Conservation (phyloP, 1,139 yeast genomes). For the Lodderomyces metapsilosis region DNA sequence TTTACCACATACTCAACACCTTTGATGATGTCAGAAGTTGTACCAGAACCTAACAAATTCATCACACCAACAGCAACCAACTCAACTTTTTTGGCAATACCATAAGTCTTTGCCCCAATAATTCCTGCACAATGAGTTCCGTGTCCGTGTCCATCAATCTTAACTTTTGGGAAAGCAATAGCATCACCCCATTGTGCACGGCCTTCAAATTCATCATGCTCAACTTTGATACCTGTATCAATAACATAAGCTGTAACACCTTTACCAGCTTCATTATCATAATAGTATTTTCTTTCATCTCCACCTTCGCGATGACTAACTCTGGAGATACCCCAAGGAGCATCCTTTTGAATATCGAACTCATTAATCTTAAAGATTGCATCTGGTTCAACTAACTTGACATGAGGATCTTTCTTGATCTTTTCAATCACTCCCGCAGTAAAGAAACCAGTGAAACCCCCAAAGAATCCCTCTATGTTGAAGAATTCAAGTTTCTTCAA, state of each 20-base stretch:
- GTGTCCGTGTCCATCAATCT: conserved; percentile 53
- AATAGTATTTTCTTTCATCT: conserved; percentile 40
- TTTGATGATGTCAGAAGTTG: conserved; percentile 43
- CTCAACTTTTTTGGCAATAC: conserved; percentile 43
- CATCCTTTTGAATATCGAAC: conserved; percentile 36
- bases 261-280: conserved; percentile 40
- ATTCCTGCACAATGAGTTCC: conserved; percentile 51
- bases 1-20: conserved; percentile 44
- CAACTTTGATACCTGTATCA: conserved; percentile 42
- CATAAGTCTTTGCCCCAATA: conserved; percentile 42
- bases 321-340: conserved; percentile 45
- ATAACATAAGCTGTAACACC: conserved; percentile 47
- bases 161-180: conserved; percentile 34
- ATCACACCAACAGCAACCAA: conserved; percentile 44
- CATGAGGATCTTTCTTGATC: conserved; percentile 27
- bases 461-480: conserved; percentile 23
- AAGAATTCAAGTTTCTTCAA: conserved; percentile 35
- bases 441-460: conserved; percentile 37
- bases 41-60: conserved; percentile 40
- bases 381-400: conserved; percentile 39
- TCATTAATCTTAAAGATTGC: conserved; percentile 26
- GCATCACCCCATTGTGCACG: conserved; percentile 45
- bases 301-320: conserved; percentile 35
- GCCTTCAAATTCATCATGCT: conserved; percentile 42
- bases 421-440: conserved; percentile 25